Conservation (phyloP, 176 grass and related monocot genomes). For the Echinochloa phyllopogon region DNA sequence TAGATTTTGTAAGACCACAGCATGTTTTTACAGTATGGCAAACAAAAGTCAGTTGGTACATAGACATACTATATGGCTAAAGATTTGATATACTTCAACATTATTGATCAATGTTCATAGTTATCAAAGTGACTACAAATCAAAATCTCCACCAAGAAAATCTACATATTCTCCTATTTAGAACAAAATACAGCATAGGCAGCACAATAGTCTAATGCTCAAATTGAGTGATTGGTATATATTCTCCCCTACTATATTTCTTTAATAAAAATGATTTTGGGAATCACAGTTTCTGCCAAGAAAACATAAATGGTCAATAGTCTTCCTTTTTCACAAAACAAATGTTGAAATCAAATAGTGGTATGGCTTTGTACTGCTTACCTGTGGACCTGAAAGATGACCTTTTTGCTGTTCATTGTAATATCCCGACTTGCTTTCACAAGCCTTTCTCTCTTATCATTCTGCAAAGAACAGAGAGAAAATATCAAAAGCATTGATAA, state of each 20-base stretch:
- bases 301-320: background rate
- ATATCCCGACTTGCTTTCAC: conserved; percentile 97
- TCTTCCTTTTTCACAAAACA: background rate
- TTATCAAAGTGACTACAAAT: background rate
- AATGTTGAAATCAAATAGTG: conserved; percentile 25
- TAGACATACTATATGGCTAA: background rate
- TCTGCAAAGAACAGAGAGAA: conserved; percentile 58
- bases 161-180: background rate
- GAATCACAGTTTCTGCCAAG: background rate
- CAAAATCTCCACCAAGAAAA: background rate
- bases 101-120: conserved; percentile 23
- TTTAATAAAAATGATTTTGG: background rate
- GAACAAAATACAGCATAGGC: background rate
- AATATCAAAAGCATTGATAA: conserved; percentile 6
- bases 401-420: conserved; percentile 99
- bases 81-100: background rate
- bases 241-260: background rate
- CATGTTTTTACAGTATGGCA: conserved; percentile 16
- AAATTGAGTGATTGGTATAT: conserved; percentile 16
- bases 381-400: conserved; percentile 99
- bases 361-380: conserved; percentile 30
- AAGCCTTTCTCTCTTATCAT: conserved; percentile 97
- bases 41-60: background rate
- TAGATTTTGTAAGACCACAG: conserved; percentile 21
- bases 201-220: background rate